Evolutionary conservation across 2,329 filamentous ascomycete species (phyloP).

Genomic region (Pseudopithomyces chartarum): DNA sequence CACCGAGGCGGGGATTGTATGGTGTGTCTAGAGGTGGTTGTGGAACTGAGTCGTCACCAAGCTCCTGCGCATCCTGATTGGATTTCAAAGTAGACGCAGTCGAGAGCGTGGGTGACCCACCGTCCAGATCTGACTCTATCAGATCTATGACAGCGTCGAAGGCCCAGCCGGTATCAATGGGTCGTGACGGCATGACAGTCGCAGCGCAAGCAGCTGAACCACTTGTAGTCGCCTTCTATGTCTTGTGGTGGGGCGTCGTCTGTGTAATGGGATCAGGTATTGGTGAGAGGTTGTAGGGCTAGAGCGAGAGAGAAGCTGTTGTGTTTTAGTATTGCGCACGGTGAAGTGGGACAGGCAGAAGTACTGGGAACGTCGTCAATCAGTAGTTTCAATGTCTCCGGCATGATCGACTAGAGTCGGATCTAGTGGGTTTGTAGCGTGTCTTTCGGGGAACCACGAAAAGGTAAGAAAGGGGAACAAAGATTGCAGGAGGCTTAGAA

Average conservation of each 20-base stretch:
- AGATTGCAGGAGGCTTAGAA: background rate
- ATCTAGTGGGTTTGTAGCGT: background rate
- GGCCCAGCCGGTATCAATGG: slow-evolving; percentile 50
- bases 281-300: background rate
- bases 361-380: slow-evolving; percentile 34
- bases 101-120: slow-evolving; percentile 24
- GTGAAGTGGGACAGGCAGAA: slow-evolving; percentile 12
- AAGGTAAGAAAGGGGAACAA: background rate
- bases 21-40: background rate
- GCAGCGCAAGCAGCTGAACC: background rate
- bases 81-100: background rate
- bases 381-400: slow-evolving; percentile 34
- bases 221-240: background rate
- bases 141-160: slow-evolving; percentile 53
- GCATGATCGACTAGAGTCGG: slow-evolving; percentile 33
- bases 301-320: slow-evolving; percentile 9
- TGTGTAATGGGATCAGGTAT: too few species aligned
- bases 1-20: slow-evolving; percentile 43
- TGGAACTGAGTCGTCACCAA: background rate
- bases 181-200: slow-evolving; percentile 39
- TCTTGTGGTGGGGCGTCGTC: background rate
- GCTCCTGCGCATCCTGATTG: background rate
- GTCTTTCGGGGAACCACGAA: slow-evolving; percentile 5
- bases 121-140: slow-evolving; percentile 35
- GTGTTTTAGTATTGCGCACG: slow-evolving; percentile 3